These are phyloP conservation scores for Warburgia ugandensis DNA, from an alignment of 164 flowering plant species.

Conservation along the genomic window DNA sequence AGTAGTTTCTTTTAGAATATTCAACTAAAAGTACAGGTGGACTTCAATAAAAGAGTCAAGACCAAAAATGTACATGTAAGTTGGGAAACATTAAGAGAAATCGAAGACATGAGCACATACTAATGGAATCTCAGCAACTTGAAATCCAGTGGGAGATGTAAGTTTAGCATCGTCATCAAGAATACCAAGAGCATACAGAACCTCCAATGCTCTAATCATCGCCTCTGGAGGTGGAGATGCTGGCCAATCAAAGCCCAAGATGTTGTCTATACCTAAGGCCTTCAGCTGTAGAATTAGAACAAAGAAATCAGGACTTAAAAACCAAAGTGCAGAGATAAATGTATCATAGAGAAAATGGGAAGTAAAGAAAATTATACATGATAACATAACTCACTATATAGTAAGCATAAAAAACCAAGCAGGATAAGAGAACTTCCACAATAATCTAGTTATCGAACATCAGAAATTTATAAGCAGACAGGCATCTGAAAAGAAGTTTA, in stretches of 20 bases:
- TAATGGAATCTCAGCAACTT: conserved; percentile 89
- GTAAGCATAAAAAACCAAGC: neutral
- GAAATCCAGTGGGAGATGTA: conserved; percentile 91
- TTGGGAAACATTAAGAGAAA: neutral
- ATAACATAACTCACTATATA: neutral
- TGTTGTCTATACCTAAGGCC: conserved; percentile 93
- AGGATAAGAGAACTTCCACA: neutral
- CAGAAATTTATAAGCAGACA: no score
- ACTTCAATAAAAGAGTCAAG: no score
- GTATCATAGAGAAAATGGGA: neutral
- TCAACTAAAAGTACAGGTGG: no score
- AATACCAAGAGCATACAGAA: conserved; percentile 82
- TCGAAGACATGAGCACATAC: conserved; percentile 29
- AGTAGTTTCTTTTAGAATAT: no score
- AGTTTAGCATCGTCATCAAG: conserved; percentile 97
- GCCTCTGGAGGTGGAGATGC: conserved; percentile 90
- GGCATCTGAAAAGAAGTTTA: no score
- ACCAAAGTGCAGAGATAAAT: conserved; percentile 2
- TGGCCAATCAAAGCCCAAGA: conserved; percentile 96
- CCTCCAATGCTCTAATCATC: conserved; percentile 93
- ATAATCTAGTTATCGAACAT: neutral
- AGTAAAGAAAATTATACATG: conserved; percentile 1
- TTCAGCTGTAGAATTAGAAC: conserved; percentile 50
- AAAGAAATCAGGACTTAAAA: conserved; percentile 9
- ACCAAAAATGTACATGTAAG: conserved; percentile 1